phyloP scores from a whole-genome alignment of 306 rosid genomes.

The Oemleria cerasiformis region DNA sequence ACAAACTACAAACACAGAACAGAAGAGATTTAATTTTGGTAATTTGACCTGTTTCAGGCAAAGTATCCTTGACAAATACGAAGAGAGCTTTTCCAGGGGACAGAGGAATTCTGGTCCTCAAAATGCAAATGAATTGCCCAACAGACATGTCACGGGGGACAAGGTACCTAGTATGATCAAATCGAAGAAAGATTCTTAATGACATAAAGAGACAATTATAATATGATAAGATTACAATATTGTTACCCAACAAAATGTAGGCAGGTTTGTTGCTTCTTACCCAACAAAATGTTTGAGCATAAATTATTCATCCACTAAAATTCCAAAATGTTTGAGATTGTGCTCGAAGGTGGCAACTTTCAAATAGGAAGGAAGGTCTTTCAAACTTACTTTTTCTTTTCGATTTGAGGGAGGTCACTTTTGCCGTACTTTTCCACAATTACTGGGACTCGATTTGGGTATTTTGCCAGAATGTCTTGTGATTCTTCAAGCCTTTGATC shows the following conservation, averaged over 20 bases:
- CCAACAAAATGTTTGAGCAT: too few species aligned
- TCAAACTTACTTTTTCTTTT: slow-evolving; percentile 68
- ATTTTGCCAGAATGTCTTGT: slow-evolving; percentile 30
- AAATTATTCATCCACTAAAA: too few species aligned
- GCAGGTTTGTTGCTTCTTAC: too few species aligned
- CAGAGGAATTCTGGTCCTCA: slow-evolving; percentile 63
- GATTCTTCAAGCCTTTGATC: slow-evolving; percentile 44
- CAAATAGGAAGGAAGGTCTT: neutral
- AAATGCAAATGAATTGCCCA: slow-evolving; percentile 69
- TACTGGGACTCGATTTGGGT: slow-evolving; percentile 51
- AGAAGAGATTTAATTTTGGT: neutral
- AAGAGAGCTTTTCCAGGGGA: slow-evolving; percentile 78
- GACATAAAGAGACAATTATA: too few species aligned
- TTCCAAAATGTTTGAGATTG: too few species aligned
- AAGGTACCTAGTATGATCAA: slow-evolving; percentile 46
- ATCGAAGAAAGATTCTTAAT: too few species aligned
- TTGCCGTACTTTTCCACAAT: slow-evolving; percentile 56
- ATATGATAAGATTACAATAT: too few species aligned
- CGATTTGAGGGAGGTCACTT: slow-evolving; percentile 63
- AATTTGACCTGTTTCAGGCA: slow-evolving; percentile 65
- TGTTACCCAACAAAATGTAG: too few species aligned
- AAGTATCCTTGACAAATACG: slow-evolving; percentile 66
- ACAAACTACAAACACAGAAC: neutral
- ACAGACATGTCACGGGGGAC: slow-evolving; percentile 76
- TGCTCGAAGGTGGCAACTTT: too few species aligned